phyloP scores from a whole-genome alignment of 441 rosid species.

The Corymbia citriodora region DNA sequence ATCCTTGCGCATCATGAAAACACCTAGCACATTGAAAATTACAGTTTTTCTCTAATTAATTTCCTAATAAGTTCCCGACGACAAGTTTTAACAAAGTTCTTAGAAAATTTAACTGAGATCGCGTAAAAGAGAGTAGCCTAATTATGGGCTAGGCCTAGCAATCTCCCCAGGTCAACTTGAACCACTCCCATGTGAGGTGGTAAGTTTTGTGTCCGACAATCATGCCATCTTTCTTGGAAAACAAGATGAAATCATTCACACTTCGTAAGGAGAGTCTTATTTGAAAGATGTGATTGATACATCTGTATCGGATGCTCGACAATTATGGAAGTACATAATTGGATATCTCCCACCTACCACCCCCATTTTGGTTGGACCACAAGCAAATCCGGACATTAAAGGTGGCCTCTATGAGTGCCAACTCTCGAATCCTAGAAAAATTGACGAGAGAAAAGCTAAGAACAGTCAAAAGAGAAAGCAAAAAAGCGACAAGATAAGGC shows the following conservation, averaged over 20 bases:
- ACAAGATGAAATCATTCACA: not conserved
- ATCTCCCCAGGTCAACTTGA: not conserved
- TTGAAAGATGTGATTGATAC: not conserved
- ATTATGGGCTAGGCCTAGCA: not conserved
- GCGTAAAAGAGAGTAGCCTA: not conserved
- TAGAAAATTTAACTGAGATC: not conserved
- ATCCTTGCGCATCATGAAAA: not conserved
- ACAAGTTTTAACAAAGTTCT: not conserved
- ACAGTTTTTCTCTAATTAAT: accelerated
- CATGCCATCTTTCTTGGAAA: not conserved
- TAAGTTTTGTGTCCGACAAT: not conserved
- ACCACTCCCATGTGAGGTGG: not conserved
- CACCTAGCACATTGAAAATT: not conserved
- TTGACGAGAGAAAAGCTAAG: not conserved
- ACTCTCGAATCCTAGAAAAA: not conserved
- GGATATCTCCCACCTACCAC: not conserved
- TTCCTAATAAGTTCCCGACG: not conserved
- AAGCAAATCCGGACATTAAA: not conserved
- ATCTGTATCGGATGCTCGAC: accelerated
- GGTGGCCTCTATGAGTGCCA: not conserved
- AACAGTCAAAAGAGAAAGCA: not conserved
- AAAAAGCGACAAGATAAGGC: not conserved
- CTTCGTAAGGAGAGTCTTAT: not conserved
- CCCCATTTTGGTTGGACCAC: not conserved
- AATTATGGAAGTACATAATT: not conserved